Conservation (phyloP, 108 stramenopile genomes). For the Thalassiosira profunda region DNA sequence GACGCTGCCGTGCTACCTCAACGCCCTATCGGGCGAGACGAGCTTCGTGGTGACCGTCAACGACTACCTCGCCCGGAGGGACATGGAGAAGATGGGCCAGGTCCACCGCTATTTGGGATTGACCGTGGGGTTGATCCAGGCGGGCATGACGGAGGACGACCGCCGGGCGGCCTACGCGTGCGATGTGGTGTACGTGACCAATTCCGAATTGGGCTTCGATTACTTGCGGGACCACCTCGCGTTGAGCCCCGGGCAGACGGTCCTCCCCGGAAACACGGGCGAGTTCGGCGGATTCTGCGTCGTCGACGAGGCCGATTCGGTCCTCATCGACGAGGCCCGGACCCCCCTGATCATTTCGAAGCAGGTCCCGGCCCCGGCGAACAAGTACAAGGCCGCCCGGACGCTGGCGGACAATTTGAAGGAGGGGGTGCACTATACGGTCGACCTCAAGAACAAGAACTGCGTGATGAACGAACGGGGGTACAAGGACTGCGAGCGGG, state of each 20-base stretch:
- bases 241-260: conserved; percentile 78
- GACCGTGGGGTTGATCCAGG: conserved; percentile 94
- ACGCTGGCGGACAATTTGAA: conserved; percentile 85
- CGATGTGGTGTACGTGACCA: conserved; percentile 97
- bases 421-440: conserved; percentile 87
- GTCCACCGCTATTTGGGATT: conserved; percentile 93
- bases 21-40: conserved; percentile 78
- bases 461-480: conserved; percentile 91
- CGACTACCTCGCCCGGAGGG: conserved; percentile 95
- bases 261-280: conserved; percentile 69
- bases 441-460: conserved; percentile 94
- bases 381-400: conserved; percentile 82
- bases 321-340: conserved; percentile 96
- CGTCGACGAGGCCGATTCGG: conserved; percentile 97
- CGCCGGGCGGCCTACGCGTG: conserved; percentile 86
- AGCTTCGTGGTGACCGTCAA: conserved; percentile 95
- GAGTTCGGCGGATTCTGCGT: conserved; percentile 92
- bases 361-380: conserved; percentile 85
- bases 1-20: conserved; percentile 88
- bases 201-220: conserved; percentile 96
- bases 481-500: conserved; percentile 86
- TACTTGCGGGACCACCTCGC: conserved; percentile 93
- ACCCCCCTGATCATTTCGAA: conserved; percentile 97
- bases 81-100: conserved; percentile 96
- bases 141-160: conserved; percentile 83